Conservation (phyloP, 2,329 filamentous ascomycete species). For the Helminthosporium solani region DNA sequence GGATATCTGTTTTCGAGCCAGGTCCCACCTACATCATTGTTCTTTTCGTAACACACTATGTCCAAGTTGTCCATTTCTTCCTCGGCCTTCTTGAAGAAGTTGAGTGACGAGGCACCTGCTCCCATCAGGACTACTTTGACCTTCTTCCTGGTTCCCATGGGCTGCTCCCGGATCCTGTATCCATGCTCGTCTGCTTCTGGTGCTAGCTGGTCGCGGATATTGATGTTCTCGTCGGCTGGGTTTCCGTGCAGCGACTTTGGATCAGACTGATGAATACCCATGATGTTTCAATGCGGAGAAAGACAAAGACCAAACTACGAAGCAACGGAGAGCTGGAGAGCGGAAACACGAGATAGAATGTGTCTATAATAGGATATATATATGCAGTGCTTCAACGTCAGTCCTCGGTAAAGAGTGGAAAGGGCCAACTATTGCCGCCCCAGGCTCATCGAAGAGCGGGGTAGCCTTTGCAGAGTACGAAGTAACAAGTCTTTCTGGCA, state of each 20-base stretch:
- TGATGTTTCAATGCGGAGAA: neutral
- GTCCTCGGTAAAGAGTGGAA: too few species aligned
- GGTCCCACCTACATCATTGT: constrained; percentile 44
- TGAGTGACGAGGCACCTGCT: constrained; percentile 45
- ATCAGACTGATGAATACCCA: constrained; percentile 7
- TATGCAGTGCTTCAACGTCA: too few species aligned
- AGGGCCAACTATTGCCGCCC: too few species aligned
- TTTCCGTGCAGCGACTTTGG: constrained; percentile 12
- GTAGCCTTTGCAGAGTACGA: too few species aligned
- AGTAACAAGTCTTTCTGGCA: too few species aligned
- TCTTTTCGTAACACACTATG: constrained; percentile 47
- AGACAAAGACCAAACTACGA: neutral
- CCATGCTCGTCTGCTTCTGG: constrained; percentile 44
- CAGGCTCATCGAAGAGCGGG: too few species aligned
- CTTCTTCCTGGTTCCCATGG: constrained; percentile 45
- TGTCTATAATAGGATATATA: too few species aligned
- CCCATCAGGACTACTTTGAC: constrained; percentile 47
- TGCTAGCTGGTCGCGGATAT: constrained; percentile 27
- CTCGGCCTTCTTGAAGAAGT: constrained; percentile 48
- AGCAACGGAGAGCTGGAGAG: too few species aligned
- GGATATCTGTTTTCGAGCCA: constrained; percentile 46
- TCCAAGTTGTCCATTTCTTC: constrained; percentile 45
- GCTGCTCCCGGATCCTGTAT: constrained; percentile 47
- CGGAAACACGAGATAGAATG: neutral
- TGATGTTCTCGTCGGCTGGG: constrained; percentile 26